Conservation (phyloP, 805 yeast species). For the Candida jianshihensis region DNA sequence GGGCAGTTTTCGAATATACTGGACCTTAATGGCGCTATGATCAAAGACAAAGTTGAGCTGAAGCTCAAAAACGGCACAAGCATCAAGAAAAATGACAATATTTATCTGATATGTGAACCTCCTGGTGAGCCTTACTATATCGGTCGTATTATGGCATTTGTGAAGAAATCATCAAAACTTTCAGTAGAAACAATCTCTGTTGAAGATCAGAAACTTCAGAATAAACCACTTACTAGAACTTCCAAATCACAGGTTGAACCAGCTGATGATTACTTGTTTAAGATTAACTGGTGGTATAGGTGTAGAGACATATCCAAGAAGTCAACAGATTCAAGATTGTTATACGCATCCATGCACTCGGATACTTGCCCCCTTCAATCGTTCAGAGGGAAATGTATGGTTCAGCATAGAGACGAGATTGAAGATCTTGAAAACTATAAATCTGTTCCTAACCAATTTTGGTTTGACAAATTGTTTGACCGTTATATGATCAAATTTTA, state of each 20-base stretch:
- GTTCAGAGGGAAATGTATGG: constrained; percentile 68
- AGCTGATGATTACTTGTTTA: constrained; percentile 50
- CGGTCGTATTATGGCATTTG: constrained; percentile 76
- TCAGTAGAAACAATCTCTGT: constrained; percentile 5
- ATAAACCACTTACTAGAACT: constrained; percentile 9
- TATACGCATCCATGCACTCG: constrained; percentile 81
- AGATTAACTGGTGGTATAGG: constrained; percentile 87
- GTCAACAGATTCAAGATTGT: constrained; percentile 61
- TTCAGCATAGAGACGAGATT: constrained; percentile 62
- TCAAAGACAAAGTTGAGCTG: constrained; percentile 20
- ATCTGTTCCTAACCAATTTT: constrained; percentile 61
- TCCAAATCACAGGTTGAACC: constrained; percentile 26
- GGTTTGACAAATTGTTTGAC: constrained; percentile 81
- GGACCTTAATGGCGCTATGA: constrained; percentile 32
- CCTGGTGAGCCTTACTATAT: constrained; percentile 92
- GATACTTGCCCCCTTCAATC: constrained; percentile 74
- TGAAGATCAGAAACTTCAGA: constrained; percentile 13
- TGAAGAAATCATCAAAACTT: constrained; percentile 28
- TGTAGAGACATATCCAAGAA: constrained; percentile 75
- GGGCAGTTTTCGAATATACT: constrained; percentile 27
- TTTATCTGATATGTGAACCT: constrained; percentile 84
- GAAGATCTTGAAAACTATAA: constrained; percentile 43
- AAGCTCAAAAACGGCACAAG: constrained; percentile 14
- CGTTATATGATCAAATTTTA: constrained; percentile 78
- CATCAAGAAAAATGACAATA: constrained; percentile 42